These are phyloP conservation scores for Pseudonectria foliicola DNA, from an alignment of 2,329 filamentous ascomycete genomes.

Conservation along the genomic window DNA sequence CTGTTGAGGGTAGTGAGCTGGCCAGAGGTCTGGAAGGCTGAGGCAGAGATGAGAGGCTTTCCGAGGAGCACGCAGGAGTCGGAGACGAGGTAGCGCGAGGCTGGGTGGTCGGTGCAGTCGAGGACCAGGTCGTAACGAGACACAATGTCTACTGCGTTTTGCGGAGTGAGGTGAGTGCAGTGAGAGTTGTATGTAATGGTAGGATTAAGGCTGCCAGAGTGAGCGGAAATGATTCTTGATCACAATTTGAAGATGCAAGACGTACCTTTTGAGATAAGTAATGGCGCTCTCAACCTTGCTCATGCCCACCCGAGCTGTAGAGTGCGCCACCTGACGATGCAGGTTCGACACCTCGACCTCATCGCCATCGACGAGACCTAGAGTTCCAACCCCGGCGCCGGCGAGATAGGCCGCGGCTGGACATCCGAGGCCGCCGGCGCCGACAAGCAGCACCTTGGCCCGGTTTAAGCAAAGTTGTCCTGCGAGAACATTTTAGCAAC, in stretches of 20 bases:
- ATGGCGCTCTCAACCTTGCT: conserved; percentile 76
- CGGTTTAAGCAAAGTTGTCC: conserved; percentile 69
- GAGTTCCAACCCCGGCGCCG: conserved; percentile 74
- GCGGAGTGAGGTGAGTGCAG: conserved; percentile 56
- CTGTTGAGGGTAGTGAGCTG: conserved; percentile 86
- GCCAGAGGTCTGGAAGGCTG: conserved; percentile 80
- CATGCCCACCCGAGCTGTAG: conserved; percentile 61
- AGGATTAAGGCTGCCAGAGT: conserved; percentile 60
- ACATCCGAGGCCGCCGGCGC: conserved; percentile 83
- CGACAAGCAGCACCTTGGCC: conserved; percentile 71
- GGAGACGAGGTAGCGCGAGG: conserved; percentile 85
- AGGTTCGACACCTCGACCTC: conserved; percentile 83
- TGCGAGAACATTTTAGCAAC: conserved; percentile 23
- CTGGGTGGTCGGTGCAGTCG: conserved; percentile 92
- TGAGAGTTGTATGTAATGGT: conserved; percentile 58
- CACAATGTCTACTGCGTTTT: conserved; percentile 62
- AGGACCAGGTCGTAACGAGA: conserved; percentile 73
- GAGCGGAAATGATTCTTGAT: neutral
- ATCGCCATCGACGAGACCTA: conserved; percentile 86
- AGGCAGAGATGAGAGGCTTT: conserved; percentile 81
- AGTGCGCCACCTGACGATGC: conserved; percentile 84
- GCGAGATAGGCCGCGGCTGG: conserved; percentile 90
- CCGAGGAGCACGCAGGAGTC: conserved; percentile 76
- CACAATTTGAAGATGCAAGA: neutral
- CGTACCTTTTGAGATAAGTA: conserved; percentile 48